A percentile compares a stretch with the other conserved stretches of the same genome.
phyloP scores from a whole-genome alignment of 2,329 filamentous ascomycete species.

The Verticillium nonalfalfae region DNA sequence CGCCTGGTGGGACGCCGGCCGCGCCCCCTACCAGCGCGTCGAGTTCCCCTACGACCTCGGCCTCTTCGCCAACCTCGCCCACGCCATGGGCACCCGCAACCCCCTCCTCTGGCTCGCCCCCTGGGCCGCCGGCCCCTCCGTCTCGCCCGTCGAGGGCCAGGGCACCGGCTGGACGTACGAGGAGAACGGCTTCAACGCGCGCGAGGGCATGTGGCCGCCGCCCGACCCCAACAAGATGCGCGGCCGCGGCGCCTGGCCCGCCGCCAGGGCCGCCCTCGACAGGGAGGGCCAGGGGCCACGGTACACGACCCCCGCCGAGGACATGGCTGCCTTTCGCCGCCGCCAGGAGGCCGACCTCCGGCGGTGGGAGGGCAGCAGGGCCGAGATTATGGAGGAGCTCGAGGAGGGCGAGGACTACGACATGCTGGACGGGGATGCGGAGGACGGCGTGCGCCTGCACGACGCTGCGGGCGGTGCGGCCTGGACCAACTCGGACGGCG shows the following conservation, averaged over 20 bases:
- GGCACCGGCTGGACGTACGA: conserved; percentile 56
- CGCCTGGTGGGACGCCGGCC: conserved; percentile 38
- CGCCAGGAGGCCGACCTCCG: conserved; percentile 42
- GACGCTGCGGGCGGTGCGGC: conserved; percentile 43
- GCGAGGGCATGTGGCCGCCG: conserved; percentile 55
- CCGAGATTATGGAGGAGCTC: conserved; percentile 39
- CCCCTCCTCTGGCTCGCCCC: conserved; percentile 64
- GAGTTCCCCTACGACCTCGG: conserved; percentile 82
- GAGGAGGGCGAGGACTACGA: conserved; percentile 49
- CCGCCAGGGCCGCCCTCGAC: conserved; percentile 19
- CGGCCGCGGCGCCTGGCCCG: conserved; percentile 31
- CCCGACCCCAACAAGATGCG: conserved; percentile 55
- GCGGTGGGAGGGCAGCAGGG: conserved; percentile 24
- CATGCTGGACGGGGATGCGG: conserved; percentile 35
- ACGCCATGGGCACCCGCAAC: conserved; percentile 69
- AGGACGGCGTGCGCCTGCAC: conserved; percentile 40
- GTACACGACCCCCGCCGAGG: conserved; percentile 33
- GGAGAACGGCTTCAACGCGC: conserved; percentile 72
- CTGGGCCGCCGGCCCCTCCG: conserved; percentile 44
- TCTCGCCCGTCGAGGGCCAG: conserved; percentile 26
- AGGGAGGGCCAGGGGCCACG: conserved; percentile 21
- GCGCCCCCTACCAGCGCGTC: conserved; percentile 47
- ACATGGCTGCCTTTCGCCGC: conserved; percentile 40
- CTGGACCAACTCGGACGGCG: conserved; percentile 73
- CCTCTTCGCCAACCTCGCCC: conserved; percentile 65